Conservation (phyloP, 805 yeast genomes). For the Candida maesae region DNA sequence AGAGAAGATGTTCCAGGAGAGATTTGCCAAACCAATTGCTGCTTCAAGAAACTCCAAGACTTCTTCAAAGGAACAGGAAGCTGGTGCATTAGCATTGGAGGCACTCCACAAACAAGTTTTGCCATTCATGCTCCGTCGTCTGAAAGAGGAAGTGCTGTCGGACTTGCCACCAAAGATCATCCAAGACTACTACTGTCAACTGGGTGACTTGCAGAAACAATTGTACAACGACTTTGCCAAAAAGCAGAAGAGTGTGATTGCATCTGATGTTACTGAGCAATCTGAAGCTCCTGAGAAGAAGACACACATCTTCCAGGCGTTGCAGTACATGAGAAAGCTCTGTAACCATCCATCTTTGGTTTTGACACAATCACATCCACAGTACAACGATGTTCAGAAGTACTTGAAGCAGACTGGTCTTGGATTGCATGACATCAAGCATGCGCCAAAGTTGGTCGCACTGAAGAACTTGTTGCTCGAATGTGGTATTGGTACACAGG, state of each 20-base stretch:
- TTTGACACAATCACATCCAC: constrained; percentile 78
- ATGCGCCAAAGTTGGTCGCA: constrained; percentile 88
- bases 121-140: constrained; percentile 93
- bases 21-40: constrained; percentile 97
- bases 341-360: constrained; percentile 97
- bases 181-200: constrained; percentile 96
- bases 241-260: constrained; percentile 73
- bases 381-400: constrained; percentile 59
- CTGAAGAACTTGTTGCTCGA: constrained; percentile 76
- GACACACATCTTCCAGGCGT: constrained; percentile 94
- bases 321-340: constrained; percentile 94
- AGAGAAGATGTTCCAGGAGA: constrained; percentile 88
- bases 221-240: constrained; percentile 85
- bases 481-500: constrained; percentile 72
- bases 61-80: constrained; percentile 90
- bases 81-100: constrained; percentile 93
- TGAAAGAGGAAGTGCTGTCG: constrained; percentile 92
- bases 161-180: constrained; percentile 98
- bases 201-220: constrained; percentile 84
- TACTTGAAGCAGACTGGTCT: constrained; percentile 57
- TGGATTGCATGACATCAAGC: constrained; percentile 65
- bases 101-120: constrained; percentile 94
- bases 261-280: constrained; percentile 55
- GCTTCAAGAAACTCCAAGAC: constrained; percentile 88
- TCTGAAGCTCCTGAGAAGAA: constrained; percentile 51